Base-by-base conservation (phyloP, 768 basidiomycete species). In the Tylopilus balloui region DNA sequence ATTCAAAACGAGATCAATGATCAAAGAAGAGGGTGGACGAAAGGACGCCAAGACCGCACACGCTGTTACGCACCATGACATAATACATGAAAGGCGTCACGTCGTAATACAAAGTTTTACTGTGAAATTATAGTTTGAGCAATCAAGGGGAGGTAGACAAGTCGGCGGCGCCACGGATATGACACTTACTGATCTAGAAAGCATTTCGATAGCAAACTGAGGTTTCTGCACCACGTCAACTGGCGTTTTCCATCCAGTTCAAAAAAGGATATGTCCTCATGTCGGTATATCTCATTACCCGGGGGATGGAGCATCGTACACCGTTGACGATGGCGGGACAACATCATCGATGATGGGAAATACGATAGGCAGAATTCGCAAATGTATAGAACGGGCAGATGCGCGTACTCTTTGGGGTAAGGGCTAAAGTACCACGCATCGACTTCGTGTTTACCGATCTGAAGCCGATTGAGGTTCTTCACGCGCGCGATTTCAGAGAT, bases 391-490 rank as follows among this genome's bases (percentile, higher is more conserved):
- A 94, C 74, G 17, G 94, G 92, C 23, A 95, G 81, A 69, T 98
- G 90, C 38, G 96, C 92, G 73, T 91, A 98, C 72, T 98, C 96
- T 71, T 91, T 88, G 11, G 96, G 96, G 72, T 98, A 99, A 20
- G 96, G 96, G 61, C 90, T 93, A 77, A 98, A 98, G 71, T 99
- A 99, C 96, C 96, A 99, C n/a, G 96, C 87, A 60, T 99, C 96
- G 58, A 99, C 91, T 71, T 96, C 92, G 73, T 96, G 86, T 66
- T 81, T 83, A 49, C 96, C 96, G 53, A 99, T 98, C 67, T 95
- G 92, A 24, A 99, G 79, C 50, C 89, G 84, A 68, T 98, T 96
- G 58, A 99, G 78, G 67, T 99, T 99, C 76, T 98, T 98, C 61
- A 99, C 96, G 45, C 96, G 85, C 15, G 95, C 88, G 59, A 99